Percentiles rank a stretch among this genome's conserved stretches.
Conservation (phyloP, 208 protist genomes). For the Trypanosomatidae sp. region DNA sequence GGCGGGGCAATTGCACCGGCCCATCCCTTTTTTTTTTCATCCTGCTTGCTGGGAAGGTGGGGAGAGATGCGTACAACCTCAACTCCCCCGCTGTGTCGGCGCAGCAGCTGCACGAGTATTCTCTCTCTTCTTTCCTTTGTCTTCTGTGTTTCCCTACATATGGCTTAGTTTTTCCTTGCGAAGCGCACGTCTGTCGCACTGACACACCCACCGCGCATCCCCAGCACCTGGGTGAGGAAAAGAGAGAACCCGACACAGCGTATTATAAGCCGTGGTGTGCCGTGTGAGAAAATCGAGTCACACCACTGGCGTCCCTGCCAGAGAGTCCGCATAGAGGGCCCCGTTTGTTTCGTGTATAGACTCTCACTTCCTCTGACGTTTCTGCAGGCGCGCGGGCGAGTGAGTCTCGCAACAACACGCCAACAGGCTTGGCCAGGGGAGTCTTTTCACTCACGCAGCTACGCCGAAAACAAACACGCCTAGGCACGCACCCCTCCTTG, state of each 20-base stretch:
- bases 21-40: not conserved
- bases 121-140: not conserved
- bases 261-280: not conserved
- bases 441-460: not conserved
- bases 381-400: not conserved
- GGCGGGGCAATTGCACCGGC: not conserved
- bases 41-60: not conserved
- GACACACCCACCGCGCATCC: not conserved
- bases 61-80: not conserved
- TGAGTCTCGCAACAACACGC: not conserved
- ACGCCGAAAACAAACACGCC: not conserved
- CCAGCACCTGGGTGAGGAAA: not conserved
- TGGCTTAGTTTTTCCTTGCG: not conserved
- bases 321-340: not conserved
- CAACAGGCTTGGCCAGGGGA: not conserved
- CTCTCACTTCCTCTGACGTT: conserved; percentile 4
- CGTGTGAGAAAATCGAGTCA: not conserved
- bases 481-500: not conserved
- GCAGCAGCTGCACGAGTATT: not conserved
- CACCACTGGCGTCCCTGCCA: not conserved
- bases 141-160: not conserved
- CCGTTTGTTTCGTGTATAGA: not conserved
- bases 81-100: not conserved
- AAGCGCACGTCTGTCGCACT: not conserved
- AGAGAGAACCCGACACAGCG: no score